A percentile compares a stretch with the other conserved stretches of the same genome.
phyloP scores from a whole-genome alignment of 2,329 filamentous ascomycete genomes.

The Emergomyces pasteurianus region DNA sequence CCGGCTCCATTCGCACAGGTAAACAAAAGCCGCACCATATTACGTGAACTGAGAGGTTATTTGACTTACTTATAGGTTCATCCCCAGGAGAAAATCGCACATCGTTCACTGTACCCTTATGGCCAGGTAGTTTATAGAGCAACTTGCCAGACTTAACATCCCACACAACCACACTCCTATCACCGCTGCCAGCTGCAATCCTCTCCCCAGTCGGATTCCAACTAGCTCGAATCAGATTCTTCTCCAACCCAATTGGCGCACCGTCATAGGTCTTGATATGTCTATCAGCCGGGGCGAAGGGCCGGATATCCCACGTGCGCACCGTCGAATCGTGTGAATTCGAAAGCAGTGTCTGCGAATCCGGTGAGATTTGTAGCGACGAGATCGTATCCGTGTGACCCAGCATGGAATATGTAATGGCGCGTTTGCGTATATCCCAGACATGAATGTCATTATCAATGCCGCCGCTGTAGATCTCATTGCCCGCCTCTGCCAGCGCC shows the following conservation, averaged over 20 bases:
- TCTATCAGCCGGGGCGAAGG: constrained; percentile 81
- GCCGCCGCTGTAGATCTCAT: constrained; percentile 86
- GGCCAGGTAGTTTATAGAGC: constrained; percentile 86
- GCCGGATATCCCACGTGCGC: constrained; percentile 88
- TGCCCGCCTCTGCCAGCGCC: constrained; percentile 83
- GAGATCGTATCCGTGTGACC: constrained; percentile 90
- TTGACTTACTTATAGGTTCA: constrained; percentile 72
- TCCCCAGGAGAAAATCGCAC: constrained; percentile 77
- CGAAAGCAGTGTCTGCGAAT: constrained; percentile 79
- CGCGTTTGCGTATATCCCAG: constrained; percentile 91
- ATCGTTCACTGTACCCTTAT: constrained; percentile 90
- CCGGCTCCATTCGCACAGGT: neutral
- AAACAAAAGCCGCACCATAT: neutral
- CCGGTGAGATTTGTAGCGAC: constrained; percentile 80
- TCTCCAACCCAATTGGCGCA: constrained; percentile 75
- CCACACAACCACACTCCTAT: constrained; percentile 87
- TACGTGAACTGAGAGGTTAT: neutral
- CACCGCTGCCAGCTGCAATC: constrained; percentile 79
- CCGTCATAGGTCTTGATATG: constrained; percentile 83
- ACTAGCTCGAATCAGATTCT: constrained; percentile 79
- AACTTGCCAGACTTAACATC: constrained; percentile 79
- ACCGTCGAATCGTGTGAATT: constrained; percentile 92
- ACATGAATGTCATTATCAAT: constrained; percentile 97
- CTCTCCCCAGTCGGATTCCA: constrained; percentile 81
- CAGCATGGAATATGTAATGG: constrained; percentile 72